Base-by-base conservation (phyloP, 2,329 filamentous ascomycete species). In the Exophiala sp. region DNA sequence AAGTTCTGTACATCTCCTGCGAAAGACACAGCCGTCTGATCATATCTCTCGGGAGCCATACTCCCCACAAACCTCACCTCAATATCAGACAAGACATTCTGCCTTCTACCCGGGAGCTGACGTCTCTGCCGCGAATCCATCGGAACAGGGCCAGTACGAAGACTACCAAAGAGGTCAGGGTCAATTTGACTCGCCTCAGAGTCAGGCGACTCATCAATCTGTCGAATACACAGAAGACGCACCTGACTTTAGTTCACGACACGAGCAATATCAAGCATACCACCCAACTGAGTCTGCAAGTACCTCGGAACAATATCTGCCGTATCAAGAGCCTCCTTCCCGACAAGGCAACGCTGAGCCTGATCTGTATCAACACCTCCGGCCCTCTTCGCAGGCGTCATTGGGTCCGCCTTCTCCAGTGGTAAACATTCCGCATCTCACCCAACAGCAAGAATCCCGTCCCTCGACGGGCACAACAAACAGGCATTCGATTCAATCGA, bases 261-360 rank as follows among this genome's bases (percentile, higher is more conserved):
- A 49, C 13, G 54, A 56, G 30, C 22, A 48, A 42, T 58, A 58
- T 29, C 56, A 57, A 27, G 42, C 53, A n/a, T 58, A 60, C 38
- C 57, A 55, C 14, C 55, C 53, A 34, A 21, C 39, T n/a, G 49
- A 48, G 19, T 44, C 45, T 43, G 55, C 65, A 58, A 61, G 69
- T 70, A 67, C 62, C 65, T 41, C 70, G 65, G 22, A 72, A 66
- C 53, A 40, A 63, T 70, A 51, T 70, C 69, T 53, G 23, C 58
- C 52, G 2, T 58, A 51, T 19, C 57, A 58, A 30, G 35, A 38
- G 3, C 52, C 53, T 30, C 43, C 37, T 3, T 29, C 52, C 30
- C 41, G 48, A 51, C 34, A 30, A n/a, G 43, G 19, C 38, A 51
- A 50, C 38, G 32, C 34, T 16, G 50, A 54, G 5, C 38, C 48